Evolutionary conservation across 2,329 filamentous ascomycete genomes (phyloP), one percentile per base, ranked within the genome.

Genomic region (Phaeosphaeria sp.): DNA sequence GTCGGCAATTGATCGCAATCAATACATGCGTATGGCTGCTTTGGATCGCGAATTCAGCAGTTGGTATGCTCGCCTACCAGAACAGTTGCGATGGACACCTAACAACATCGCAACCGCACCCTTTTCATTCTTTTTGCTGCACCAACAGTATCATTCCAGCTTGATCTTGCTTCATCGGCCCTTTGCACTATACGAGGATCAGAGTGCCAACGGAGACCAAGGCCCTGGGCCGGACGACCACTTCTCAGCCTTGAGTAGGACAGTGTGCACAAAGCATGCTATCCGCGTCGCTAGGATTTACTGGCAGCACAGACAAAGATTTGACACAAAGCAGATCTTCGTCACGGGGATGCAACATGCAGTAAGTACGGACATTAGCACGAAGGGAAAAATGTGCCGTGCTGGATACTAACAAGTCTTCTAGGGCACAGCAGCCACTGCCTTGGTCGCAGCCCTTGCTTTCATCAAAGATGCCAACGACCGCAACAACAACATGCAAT

Each of bases 101-200:
- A 61, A 56, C n/a, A 78, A 78, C 42, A 75, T 77, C 42, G 68
- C 69, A 3, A 71, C 65, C 2, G 75, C 73, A 3, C 75, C 74
- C 0, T 75, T 77, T 47, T 74, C 71, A 1, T 88, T 78, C 75
- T 85, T 85, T 65, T 66, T 85, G 9, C 71, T 85, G 9, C 83
- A 85, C 59, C 83, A 85, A 66, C 83, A 85, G 63, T 86, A 85
- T 55, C 83, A 85, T 52, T 79, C 80, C 11, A 80, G 79, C 49
- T 77, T 85, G 71, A 84, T 85, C 50, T 71, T 85, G 11, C 75
- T 85, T 6, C 84, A 85, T 62, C 76, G 83, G 1, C 82, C 83
- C 0, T 85, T 84, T 77, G 82, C 83, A 20, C 79, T 80, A 55
- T 85, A 85, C 56, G 80, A 80, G 13, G 77, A 80, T 25, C 74